These are phyloP conservation scores for Xylaria castorea DNA, from an alignment of 495 filamentous ascomycete species.

Conservation along the genomic window DNA sequence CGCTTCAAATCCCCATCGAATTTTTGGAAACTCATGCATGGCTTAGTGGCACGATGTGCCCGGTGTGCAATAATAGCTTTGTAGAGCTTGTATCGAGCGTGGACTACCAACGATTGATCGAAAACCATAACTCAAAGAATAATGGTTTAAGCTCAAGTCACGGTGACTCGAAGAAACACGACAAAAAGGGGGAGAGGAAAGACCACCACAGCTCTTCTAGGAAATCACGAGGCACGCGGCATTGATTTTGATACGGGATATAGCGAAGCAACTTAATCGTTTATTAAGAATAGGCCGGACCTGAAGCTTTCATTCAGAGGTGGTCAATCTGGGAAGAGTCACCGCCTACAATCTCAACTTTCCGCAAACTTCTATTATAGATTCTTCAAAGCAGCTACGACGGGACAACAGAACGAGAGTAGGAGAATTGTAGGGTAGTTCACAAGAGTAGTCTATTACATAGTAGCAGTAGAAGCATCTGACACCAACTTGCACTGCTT, in stretches of 20 bases:
- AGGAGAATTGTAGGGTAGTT: neutral
- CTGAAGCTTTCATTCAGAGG: neutral
- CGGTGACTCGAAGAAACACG: constrained; percentile 9
- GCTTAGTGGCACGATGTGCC: constrained; percentile 15
- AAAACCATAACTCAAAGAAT: neutral
- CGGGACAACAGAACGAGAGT: neutral
- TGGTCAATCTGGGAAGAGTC: neutral
- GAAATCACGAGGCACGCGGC: constrained; percentile 5
- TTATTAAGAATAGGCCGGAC: neutral
- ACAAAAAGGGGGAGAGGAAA: constrained; percentile 17
- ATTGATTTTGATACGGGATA: neutral
- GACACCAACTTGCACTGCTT: neutral
- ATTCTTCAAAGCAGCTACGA: neutral
- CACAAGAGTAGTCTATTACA: neutral
- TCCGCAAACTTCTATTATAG: neutral
- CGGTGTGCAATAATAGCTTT: constrained; percentile 21
- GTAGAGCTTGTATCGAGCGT: constrained; percentile 12
- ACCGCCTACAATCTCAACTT: neutral
- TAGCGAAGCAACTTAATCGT: neutral
- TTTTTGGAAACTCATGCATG: neutral
- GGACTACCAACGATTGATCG: constrained; percentile 9
- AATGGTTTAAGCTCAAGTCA: constrained; percentile 2
- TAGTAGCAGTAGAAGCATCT: neutral
- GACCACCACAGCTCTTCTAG: constrained; percentile 13
- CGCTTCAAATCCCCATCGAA: neutral